phyloP scores from a whole-genome alignment of 164 flowering plant species.

The Protea cynaroides region DNA sequence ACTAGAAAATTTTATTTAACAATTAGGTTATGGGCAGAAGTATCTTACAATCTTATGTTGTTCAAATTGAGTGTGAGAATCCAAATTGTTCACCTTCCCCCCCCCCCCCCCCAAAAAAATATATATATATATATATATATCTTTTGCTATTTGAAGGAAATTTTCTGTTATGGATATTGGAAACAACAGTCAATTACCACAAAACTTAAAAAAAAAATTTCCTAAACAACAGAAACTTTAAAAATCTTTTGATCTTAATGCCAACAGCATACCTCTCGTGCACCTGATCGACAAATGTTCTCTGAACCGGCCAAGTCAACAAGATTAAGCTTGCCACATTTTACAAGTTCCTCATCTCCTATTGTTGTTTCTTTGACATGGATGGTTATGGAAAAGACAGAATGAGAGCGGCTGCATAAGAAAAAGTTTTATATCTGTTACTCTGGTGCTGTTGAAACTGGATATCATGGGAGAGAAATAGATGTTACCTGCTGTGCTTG shows the following conservation, averaged over 20 bases:
- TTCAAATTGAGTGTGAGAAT: too few species aligned
- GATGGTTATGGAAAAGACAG: slow-evolving; percentile 28
- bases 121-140: too few species aligned
- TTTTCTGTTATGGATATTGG: too few species aligned
- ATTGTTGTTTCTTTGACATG: slow-evolving; percentile 21
- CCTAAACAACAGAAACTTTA: not conserved
- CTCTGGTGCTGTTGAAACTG: not conserved
- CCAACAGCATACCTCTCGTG: slow-evolving; percentile 24
- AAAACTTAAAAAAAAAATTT: not conserved
- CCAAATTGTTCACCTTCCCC: too few species aligned
- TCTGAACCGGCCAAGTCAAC: slow-evolving; percentile 34
- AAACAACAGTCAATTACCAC: too few species aligned
- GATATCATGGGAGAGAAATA: too few species aligned
- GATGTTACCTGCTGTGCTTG: slow-evolving; percentile 28
- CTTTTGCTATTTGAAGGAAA: too few species aligned
- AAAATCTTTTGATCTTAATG: too few species aligned
- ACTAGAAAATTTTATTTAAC: too few species aligned
- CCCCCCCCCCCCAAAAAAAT: too few species aligned
- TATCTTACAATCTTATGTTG: too few species aligned
- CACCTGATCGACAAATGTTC: slow-evolving; percentile 25
- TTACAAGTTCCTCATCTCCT: slow-evolving; percentile 25
- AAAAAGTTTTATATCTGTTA: not conserved
- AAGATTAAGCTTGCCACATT: slow-evolving; percentile 32
- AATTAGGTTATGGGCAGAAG: too few species aligned
- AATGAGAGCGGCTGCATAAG: slow-evolving; percentile 27